These are phyloP conservation scores for Vicia sativa DNA, from an alignment of 306 rosid genomes.

Conservation along the genomic window DNA sequence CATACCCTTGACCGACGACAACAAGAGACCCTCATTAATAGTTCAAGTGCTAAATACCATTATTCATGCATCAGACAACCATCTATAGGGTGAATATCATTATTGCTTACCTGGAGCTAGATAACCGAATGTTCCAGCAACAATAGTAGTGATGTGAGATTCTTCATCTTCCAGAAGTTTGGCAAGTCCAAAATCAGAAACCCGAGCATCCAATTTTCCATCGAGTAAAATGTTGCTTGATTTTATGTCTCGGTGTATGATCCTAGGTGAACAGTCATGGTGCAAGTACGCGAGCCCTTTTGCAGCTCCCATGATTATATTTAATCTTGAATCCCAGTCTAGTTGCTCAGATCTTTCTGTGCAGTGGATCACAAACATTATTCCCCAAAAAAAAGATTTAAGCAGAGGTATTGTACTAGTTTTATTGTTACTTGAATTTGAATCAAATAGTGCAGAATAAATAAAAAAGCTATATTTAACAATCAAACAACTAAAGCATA, in stretches of 20 bases:
- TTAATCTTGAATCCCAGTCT: constrained; percentile 97
- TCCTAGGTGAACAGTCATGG: constrained; percentile 97
- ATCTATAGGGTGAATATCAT: constrained; percentile 22
- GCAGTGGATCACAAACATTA: constrained; percentile 37
- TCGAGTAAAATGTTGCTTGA: constrained; percentile 96
- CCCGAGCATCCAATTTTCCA: constrained; percentile 93
- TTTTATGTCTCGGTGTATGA: constrained; percentile 96
- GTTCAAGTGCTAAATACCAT: constrained; percentile 30
- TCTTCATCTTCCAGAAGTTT: constrained; percentile 95
- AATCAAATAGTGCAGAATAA: constrained; percentile 15
- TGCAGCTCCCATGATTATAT: constrained; percentile 96
- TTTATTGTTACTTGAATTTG: constrained; percentile 30
- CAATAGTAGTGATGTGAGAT: constrained; percentile 94
- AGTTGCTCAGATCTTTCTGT: constrained; percentile 88
- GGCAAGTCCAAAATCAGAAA: constrained; percentile 99
- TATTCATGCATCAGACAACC: constrained; percentile 27
- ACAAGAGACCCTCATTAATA: constrained; percentile 26
- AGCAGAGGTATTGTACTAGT: constrained; percentile 24
- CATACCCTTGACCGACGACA: constrained; percentile 8
- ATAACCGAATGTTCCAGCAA: constrained; percentile 99
- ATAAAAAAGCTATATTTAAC: constrained; percentile 8
- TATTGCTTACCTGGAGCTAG: constrained; percentile 87
- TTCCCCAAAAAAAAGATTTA: constrained; percentile 35
- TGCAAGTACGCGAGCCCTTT: constrained; percentile 98
- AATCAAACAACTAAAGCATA: constrained; percentile 24